Base-by-base conservation (phyloP, 75 land plant species). In the Cunninghamia lanceolata region DNA sequence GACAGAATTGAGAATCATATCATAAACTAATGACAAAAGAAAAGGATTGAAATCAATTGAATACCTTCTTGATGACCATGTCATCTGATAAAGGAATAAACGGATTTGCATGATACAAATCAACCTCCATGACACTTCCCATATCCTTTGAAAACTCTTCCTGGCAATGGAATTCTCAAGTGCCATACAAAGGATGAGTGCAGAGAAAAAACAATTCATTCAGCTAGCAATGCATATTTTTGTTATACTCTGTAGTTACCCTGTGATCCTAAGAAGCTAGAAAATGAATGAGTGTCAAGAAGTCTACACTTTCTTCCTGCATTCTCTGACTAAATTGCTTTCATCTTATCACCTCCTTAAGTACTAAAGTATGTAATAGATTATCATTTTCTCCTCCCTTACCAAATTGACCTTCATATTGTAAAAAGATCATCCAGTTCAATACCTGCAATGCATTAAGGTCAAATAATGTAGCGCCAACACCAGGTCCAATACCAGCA, bases 41-140 rank as follows among this genome's bases (percentile, higher is more conserved):
- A 68, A 32, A 86, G 28, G 6, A n/a, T 34, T 50, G 84, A 83
- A 52, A 28, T 8, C 9, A 73, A 71, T n/a, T 46, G 32, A 42
- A 80, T 81, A 90, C 91, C 84, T 88, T 88, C 28, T 88, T 68
- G 53, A 90, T 85, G 32, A 90, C 73, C 47, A 83, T 77, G 47
- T 90, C 84, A 88, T 90, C 86, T 70, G 86, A 71, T 21, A 90
- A 84, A 80, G 86, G 84, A 70, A 90, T 80, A 63, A 90, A 83
- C 66, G 89, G 89, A 73, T 88, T 90, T 85, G 91, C 91, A 82
- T 90, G 91, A 83, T 82, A 90, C 36, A 90, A 82, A 89, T 90
- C 91, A 34, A 90, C 87, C 84, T 90, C 91, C 66, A 90, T 13
- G 19, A 90, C 90, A 90, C 91, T 90, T 66, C 87, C 89, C 39